Base-by-base conservation (phyloP, 495 filamentous ascomycete genomes). In the Hypoxylon lienhwacheense region DNA sequence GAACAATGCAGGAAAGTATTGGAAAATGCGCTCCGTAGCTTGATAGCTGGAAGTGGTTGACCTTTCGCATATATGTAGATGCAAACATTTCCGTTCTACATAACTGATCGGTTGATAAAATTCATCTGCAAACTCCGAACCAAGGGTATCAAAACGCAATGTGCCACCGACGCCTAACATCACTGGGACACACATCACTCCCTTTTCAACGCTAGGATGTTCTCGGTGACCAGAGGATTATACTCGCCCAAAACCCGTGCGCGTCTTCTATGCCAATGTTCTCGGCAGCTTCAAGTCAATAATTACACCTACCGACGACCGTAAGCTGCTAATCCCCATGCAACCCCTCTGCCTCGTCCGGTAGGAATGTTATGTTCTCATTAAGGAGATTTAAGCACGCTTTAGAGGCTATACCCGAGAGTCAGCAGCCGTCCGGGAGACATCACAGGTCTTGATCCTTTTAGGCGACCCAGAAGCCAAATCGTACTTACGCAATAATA, bases 331-430 rank as follows among this genome's bases (percentile, higher is more conserved):
- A 58, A 2, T 46, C 48, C 20, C 34, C 40, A 20, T 46, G n/a
- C 6, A 20, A 16, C 5, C 36, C 46, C 35, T 47, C 65, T 32
- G 55, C 58, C 31, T 72, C 70, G 21, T 66, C 70, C 15, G 74
- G 69, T n/a, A 77, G 47, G 16, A 68, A 59, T 15, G 61, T 60
- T 31, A 77, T 72, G 25, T 70, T 69, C 45, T 77, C 71, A 34
- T 77, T 77, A 8, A 77, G 57, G 4, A 74, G 57, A 20, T 77
- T 71, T 6, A 77, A 53, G 44, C 71, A 73, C 7, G 67, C 67
- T 25, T 66, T 69, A 6, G 73, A 72, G 8, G 74, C 74, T 77
- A 7, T 15, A 10, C 14, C 19, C 11, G 37, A 45, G 11, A 34
- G 24, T 61, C 20, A 66, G 56, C 34, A 21, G 39, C 15, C 10